A percentile compares a stretch with the other conserved stretches of the same genome.
Conservation (phyloP, 306 rosid genomes). For the Prunus armeniaca region DNA sequence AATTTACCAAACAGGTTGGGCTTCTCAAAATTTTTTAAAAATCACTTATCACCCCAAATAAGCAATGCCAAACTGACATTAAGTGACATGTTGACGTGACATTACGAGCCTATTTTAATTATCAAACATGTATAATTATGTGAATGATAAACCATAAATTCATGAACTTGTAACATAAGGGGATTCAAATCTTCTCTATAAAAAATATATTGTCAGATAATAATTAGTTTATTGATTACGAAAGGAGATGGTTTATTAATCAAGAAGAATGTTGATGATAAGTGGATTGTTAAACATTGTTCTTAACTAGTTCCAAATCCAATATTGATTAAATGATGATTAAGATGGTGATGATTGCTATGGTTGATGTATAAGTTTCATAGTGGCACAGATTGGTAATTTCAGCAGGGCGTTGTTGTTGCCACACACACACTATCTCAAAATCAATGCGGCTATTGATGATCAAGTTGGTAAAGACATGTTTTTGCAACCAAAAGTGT, state of each 20-base stretch:
- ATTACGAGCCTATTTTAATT: too few relatives aligned
- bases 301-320: neutral
- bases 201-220: too few relatives aligned
- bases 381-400: neutral
- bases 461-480: neutral
- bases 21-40: too few relatives aligned
- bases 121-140: too few relatives aligned
- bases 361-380: too few relatives aligned
- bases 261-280: neutral
- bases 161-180: too few relatives aligned
- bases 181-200: neutral
- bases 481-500: neutral
- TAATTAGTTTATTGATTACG: neutral
- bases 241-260: neutral
- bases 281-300: neutral
- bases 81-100: fast-evolving
- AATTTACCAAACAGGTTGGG: too few relatives aligned
- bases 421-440: neutral
- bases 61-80: too few relatives aligned
- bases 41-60: too few relatives aligned
- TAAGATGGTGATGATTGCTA: neutral
- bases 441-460: neutral
- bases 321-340: too few relatives aligned
- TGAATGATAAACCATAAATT: too few relatives aligned
- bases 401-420: neutral